Percentiles rank a stretch among this genome's conserved stretches.
phyloP scores from a whole-genome alignment of 1,284 basidiomycete species.

The Puccinia brachypodii region DNA sequence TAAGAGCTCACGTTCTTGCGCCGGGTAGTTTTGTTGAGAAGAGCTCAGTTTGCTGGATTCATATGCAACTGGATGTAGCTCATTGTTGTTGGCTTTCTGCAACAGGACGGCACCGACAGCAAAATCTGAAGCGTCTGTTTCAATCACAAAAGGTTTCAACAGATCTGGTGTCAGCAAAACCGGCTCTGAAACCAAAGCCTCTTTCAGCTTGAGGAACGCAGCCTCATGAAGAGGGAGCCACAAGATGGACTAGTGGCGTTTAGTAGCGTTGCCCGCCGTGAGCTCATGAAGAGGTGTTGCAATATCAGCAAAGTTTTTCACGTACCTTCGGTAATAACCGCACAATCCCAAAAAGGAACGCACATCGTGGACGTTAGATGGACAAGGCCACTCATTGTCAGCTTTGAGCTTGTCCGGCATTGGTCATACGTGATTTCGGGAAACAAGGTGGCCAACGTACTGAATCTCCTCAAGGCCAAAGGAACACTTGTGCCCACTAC shows the following conservation, averaged over 20 bases:
- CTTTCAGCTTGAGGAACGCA: not conserved
- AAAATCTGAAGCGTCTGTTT: conserved; percentile 26
- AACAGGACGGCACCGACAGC: conserved; percentile 39
- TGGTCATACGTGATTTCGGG: not conserved
- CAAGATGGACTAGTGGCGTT: not conserved
- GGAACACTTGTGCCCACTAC: not conserved
- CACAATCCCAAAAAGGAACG: conserved; percentile 15
- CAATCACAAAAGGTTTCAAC: not conserved
- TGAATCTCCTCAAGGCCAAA: not conserved
- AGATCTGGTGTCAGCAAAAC: not conserved
- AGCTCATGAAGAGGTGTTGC: not conserved
- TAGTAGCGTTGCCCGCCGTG: not conserved
- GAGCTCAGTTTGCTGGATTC: conserved; percentile 43
- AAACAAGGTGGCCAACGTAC: not conserved
- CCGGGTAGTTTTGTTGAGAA: conserved; percentile 49
- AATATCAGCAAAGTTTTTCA: conserved; percentile 19
- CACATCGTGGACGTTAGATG: conserved; percentile 9
- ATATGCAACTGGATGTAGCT: conserved; percentile 36
- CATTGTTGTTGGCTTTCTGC: conserved; percentile 1
- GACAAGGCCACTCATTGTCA: conserved; percentile 13
- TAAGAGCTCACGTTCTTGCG: conserved; percentile 49
- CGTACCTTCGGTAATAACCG: conserved; percentile 17
- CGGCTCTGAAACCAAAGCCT: not conserved
- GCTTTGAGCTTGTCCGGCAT: conserved; percentile 16
- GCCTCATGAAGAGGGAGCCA: conserved; percentile 7